Percentiles rank a stretch among this genome's conserved stretches.
Evolutionary conservation across 2,329 filamentous ascomycete species (phyloP).

Genomic region (Aspergillus pseudonomiae): DNA sequence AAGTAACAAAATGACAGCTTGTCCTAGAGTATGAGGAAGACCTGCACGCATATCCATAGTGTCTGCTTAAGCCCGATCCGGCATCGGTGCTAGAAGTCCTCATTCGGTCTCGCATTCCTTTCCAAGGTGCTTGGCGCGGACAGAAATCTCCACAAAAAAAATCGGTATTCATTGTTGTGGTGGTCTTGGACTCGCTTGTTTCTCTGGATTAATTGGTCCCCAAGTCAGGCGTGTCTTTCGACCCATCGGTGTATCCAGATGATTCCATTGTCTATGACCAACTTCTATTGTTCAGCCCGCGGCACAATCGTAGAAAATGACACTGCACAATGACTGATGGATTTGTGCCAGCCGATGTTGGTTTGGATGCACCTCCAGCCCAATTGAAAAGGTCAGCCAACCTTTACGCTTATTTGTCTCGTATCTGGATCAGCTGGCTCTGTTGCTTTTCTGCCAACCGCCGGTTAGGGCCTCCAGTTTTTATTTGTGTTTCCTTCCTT

Average conservation of each 20-base stretch:
- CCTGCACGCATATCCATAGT: background rate
- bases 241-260: background rate
- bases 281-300: background rate
- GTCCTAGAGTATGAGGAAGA: background rate
- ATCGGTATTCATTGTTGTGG: constrained; percentile 1
- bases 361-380: background rate
- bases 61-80: background rate
- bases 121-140: background rate
- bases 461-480: background rate
- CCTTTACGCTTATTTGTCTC: background rate
- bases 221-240: background rate
- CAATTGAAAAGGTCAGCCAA: background rate
- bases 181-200: background rate
- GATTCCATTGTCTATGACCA: background rate
- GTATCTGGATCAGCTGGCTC: background rate
- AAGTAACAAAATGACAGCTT: background rate
- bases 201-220: constrained; percentile 2
- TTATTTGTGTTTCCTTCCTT: too few relatives aligned
- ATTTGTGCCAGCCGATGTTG: background rate
- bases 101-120: background rate
- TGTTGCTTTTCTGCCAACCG: background rate
- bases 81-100: background rate
- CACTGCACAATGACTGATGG: background rate
- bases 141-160: background rate
- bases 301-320: background rate